Base-by-base conservation (phyloP, 768 basidiomycete species). In the Phlebiopsis flavidoalba region DNA sequence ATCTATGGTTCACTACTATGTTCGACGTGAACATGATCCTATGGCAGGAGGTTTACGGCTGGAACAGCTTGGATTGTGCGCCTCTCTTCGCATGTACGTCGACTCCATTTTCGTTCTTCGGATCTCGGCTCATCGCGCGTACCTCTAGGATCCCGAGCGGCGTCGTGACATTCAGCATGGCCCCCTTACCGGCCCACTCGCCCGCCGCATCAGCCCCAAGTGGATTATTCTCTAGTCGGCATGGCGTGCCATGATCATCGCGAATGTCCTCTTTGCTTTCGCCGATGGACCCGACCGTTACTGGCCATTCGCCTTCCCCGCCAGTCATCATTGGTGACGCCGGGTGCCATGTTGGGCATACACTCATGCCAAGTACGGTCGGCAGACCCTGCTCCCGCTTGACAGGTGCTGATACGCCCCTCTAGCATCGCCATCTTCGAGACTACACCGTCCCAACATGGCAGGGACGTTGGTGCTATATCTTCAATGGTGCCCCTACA, bases 401-500 rank as follows among this genome's bases (percentile, higher is more conserved):
- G 2, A 21, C 45, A 15, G 37, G n/a, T 53, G 21, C 12, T 12
- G 24, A 8, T 46, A 47, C 8, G 6, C 15, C 15, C 45, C 22
- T 14, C 46, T 49, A 83, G 79, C 61, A 77, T 83, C 37, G 79
- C 80, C 5, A 73, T 83, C 36, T 75, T 84, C 65, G 73, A 72
- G 47, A 72, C 73, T 17, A 76, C 75, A 1, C 81, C 81, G 3
- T 60, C 76, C n/a, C 8, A 69, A 71, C 17, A 74, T 79, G 61
- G 73, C 81, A 3, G 83, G 82, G n/a, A 78, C 5, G 75, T 82
- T 8, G 77, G 79, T 24, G 83, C 83, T 6, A 75, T 84, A 24
- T 81, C 81, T 69, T 31, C 26, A 31, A 80, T 77, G 50, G 73
- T 74, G 17, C 76, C 78, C 7, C 73, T 82, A 0, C 79, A 84